These are phyloP conservation scores for Pichia membranifaciens DNA, from an alignment of 805 yeast genomes.

Conservation along the genomic window DNA sequence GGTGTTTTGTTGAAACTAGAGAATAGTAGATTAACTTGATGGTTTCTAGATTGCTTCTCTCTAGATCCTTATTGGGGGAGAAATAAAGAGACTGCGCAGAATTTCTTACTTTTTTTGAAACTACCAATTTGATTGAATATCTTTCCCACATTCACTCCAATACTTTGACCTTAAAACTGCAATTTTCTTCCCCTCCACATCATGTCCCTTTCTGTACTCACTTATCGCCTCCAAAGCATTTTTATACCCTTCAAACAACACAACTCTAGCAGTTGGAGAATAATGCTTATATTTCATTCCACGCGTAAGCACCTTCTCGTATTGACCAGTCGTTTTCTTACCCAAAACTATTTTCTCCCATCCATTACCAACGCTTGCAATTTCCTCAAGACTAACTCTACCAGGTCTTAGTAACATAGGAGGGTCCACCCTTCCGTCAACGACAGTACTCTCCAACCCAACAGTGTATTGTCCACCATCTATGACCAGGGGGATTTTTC, in stretches of 20 bases:
- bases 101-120: no score
- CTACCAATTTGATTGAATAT: no score
- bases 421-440: constrained; percentile 80
- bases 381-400: constrained; percentile 79
- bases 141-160: no score
- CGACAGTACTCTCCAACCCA: constrained; percentile 91
- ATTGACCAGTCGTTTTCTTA: constrained; percentile 54
- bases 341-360: constrained; percentile 67
- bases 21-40: no score
- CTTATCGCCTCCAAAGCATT: constrained; percentile 36
- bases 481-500: constrained; percentile 72
- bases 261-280: constrained; percentile 82
- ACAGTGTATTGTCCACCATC: constrained; percentile 89
- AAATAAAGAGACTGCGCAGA: no score
- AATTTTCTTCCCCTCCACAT: constrained; percentile 28
- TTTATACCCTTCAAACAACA: constrained; percentile 50
- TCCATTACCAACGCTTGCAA: constrained; percentile 45
- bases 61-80: no score
- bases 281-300: constrained; percentile 98
- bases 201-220: constrained; percentile 16
- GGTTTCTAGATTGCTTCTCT: no score
- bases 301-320: constrained; percentile 80
- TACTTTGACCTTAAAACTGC: constrained; percentile 47
- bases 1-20: no score
- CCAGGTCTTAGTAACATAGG: constrained; percentile 93